Conservation (phyloP, 495 filamentous ascomycete genomes). For the Umbilicaria muhlenbergii region DNA sequence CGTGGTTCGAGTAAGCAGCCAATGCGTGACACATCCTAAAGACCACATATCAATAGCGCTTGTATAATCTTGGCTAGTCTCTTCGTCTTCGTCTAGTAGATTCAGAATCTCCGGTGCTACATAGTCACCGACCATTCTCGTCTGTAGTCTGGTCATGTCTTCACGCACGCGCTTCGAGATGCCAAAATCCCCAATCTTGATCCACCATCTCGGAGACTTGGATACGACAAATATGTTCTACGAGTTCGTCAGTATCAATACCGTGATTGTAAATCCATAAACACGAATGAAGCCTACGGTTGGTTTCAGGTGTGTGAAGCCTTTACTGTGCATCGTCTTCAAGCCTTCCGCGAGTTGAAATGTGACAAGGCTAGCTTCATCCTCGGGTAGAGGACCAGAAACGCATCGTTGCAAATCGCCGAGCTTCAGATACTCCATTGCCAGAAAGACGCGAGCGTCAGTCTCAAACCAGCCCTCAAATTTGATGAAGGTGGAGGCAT, state of each 20-base stretch:
- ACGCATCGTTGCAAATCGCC: slow-evolving; percentile 21
- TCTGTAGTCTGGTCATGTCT: slow-evolving; percentile 9
- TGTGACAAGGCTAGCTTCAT: slow-evolving; percentile 6
- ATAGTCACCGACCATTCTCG: slow-evolving; percentile 19
- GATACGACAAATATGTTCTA: slow-evolving; percentile 22
- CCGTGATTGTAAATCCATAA: not conserved
- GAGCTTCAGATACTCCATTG: slow-evolving; percentile 27
- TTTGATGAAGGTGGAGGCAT: not conserved
- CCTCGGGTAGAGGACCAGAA: slow-evolving; percentile 2
- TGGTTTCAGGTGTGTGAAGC: slow-evolving; percentile 14
- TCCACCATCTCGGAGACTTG: slow-evolving; percentile 16
- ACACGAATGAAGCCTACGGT: not conserved
- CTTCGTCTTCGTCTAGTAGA: slow-evolving; percentile 4
- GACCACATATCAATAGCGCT: slow-evolving; percentile 18
- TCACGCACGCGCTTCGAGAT: slow-evolving; percentile 22
- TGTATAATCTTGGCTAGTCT: slow-evolving; percentile 8
- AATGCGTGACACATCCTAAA: slow-evolving; percentile 11
- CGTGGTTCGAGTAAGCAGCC: slow-evolving; percentile 3
- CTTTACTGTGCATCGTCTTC: slow-evolving; percentile 14
- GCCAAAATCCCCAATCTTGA: slow-evolving; percentile 39
- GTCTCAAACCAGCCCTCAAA: slow-evolving; percentile 26
- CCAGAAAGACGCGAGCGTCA: slow-evolving; percentile 16
- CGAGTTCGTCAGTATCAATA: not conserved
- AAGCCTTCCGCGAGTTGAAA: slow-evolving; percentile 12
- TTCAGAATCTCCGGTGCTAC: slow-evolving; percentile 24